Evolutionary conservation across 768 basidiomycete species (phyloP), one percentile per base, ranked within the genome.

Genomic region (Lactifluus piperatus): DNA sequence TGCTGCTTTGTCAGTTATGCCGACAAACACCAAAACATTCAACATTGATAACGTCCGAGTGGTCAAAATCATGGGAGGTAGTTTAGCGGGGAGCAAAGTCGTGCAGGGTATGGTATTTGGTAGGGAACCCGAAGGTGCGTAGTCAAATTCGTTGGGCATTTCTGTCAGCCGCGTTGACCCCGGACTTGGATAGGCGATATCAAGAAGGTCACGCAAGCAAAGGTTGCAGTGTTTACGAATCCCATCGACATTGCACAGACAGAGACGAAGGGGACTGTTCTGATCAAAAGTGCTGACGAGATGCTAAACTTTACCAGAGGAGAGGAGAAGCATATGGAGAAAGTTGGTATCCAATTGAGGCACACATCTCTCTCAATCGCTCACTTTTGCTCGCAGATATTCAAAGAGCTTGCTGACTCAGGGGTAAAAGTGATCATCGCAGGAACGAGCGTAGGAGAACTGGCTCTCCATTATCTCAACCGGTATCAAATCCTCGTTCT

Each of bases 91-190:
- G 24, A 95, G 93, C 73, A 83, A 79, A 56, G 94, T 99, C 5
- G 88, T 99, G 5, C 83, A 89, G 64, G 97, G 97, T 51, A 99
- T 99, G 97, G 97, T 99, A 0, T 98, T 98, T 64, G 92, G 92
- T 37, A 80, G 94, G 47, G 93, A 97, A 73, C 91, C 97, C 0
- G 97, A 99, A 73, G 92, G 91, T 88, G 60, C 54, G 77, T 43
- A 16, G 67, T 9, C 18, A 9, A n/a, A 41, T 26, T 10, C n/a
- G n/a, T 11, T 6, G 36, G 2, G 16, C 30, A 26, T 32, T 39
- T 45, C 8, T 26, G n/a, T 10, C 37, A n/a, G 20, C 32, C 13
- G 14, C 20, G 8, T 29, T 32, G 22, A 45, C 44, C n/a, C 26
- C 22, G 10, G 48, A 46, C 18, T 63, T 18, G 29, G 27, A 3